phyloP scores from a whole-genome alignment of 2,329 filamentous ascomycete species.

The Trichoderma sp. region DNA sequence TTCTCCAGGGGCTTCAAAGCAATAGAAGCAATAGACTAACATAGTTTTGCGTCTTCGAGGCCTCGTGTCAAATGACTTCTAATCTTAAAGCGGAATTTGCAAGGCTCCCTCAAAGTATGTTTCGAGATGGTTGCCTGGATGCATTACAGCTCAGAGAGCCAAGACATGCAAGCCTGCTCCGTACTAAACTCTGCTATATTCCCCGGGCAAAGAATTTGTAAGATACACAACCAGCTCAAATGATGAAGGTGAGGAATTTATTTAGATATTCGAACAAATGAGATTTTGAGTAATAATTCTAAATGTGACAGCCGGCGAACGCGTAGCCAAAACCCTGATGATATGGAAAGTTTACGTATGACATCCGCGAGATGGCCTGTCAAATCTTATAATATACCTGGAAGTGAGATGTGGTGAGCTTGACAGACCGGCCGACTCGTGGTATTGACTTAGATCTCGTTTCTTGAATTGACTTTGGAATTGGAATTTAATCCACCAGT shows the following conservation, averaged over 20 bases:
- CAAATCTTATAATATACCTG: not conserved
- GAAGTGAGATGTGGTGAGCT: not conserved
- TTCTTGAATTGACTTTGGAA: not conserved
- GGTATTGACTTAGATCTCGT: not conserved
- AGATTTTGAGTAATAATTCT: not conserved
- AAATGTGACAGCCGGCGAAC: not conserved
- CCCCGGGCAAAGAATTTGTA: not conserved
- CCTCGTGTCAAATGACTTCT: not conserved
- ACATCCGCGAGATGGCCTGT: not conserved
- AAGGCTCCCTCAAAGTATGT: not conserved
- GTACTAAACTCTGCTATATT: not conserved
- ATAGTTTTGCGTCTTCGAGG: not conserved
- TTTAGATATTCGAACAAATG: not conserved
- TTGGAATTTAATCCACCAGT: constrained; percentile 26
- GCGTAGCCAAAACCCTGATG: not conserved
- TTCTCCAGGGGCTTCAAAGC: not conserved
- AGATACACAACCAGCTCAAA: not conserved
- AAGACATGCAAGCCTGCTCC: not conserved
- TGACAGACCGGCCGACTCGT: not conserved
- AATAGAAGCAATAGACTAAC: not conserved
- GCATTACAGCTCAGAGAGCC: not conserved
- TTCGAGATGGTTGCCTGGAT: not conserved
- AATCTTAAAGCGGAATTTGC: not conserved
- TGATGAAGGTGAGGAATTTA: not conserved
- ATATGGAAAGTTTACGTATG: not conserved